phyloP scores from a whole-genome alignment of 192 early-diverging fungal genomes.

The Entophlyctis helioformis region DNA sequence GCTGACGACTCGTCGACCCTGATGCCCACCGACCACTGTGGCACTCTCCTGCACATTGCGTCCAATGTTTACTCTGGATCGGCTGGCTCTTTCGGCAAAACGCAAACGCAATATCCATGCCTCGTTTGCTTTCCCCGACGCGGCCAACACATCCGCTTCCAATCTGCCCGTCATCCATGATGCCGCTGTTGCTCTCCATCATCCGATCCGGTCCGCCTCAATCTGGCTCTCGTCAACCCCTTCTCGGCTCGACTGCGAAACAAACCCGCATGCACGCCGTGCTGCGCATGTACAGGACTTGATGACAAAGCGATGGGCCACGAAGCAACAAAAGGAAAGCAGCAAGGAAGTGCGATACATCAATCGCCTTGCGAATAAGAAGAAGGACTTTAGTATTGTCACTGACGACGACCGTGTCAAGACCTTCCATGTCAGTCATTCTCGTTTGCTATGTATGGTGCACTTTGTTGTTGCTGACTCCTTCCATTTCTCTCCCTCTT shows the following conservation, averaged over 20 bases:
- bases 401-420: conserved; percentile 27
- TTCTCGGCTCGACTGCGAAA: no score
- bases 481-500: background rate
- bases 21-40: no score
- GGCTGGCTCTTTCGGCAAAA: no score
- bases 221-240: no score
- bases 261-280: no score
- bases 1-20: no score
- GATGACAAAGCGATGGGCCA: conserved; percentile 37
- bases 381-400: conserved; percentile 20
- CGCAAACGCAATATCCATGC: no score
- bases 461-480: background rate
- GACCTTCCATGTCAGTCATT: conserved; percentile 27
- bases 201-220: no score
- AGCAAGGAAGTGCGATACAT: conserved; percentile 2
- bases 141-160: background rate
- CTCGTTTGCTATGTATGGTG: background rate
- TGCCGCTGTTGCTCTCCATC: background rate
- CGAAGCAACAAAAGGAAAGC: conserved; percentile 24
- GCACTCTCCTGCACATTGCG: no score
- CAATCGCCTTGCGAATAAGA: conserved; percentile 22
- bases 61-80: no score
- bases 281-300: conserved; percentile 39
- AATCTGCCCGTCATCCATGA: background rate
- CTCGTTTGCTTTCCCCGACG: no score